Evolutionary conservation across 495 filamentous ascomycete genomes (phyloP), one percentile per base, ranked within the genome.

Genomic region (Tuber melanosporum): DNA sequence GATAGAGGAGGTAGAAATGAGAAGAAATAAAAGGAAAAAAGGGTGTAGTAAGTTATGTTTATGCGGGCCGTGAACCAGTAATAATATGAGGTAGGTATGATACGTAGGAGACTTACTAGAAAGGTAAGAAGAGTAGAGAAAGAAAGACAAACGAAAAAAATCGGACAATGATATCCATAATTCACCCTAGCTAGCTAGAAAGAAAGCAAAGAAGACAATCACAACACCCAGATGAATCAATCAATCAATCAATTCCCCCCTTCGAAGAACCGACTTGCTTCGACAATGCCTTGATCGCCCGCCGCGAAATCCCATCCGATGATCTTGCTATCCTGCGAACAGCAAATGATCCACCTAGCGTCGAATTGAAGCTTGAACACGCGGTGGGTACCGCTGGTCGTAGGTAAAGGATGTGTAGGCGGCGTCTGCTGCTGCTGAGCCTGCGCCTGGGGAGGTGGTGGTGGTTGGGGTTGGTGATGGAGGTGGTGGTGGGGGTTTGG

Each of bases 281-380:
- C 91, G 74, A 94, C 90, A 70, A 99, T 90, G 77, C 94, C 90
- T 80, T 89, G 85, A 73, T 99, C 95, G n/a, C 89, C 92, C 79
- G 92, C 92, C 72, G 94, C 95, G 87, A 97, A 99, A 85, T 99
- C 95, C 95, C 95, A 99, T 6, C 94, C 95, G 5, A 98, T 93
- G 77, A 99, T 98, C 72, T 91, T 90, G 45, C 90, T 91, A 75
- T 95, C 92, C 81, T 97, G 94, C 71, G 91, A 93, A 79, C 95
- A 97, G 85, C 94, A 97, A 74, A 99, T 92, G 83, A 99, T 97
- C 83, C 94, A 91, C 70, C 95, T 88, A 0, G 94, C 91, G 82
- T 99, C 95, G 81, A 98, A 99, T 85, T 99, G 96, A 42, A 98
- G 87, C 85, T 99, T 99, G 86, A 98, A 99, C n/a, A 99, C 93